phyloP scores from a whole-genome alignment of 352 stramenopile genomes.

The Globisporangium viniferum region DNA sequence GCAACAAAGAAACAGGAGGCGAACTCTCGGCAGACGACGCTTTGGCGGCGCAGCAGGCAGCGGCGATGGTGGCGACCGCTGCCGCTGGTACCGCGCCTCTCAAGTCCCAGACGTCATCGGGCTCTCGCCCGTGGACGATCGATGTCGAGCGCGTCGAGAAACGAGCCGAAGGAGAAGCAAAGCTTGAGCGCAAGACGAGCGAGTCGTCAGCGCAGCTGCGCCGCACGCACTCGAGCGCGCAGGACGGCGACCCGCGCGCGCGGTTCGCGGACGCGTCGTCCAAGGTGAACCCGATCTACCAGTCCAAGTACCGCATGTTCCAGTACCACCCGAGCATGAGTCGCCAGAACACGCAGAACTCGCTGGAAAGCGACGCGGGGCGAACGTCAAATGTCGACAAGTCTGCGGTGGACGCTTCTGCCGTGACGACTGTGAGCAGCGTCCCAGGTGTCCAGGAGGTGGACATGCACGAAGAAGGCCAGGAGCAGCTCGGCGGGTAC shows the following conservation, averaged over 20 bases:
- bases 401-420: not conserved
- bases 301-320: constrained; percentile 73
- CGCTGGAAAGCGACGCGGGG: constrained; percentile 1
- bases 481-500: constrained; percentile 44
- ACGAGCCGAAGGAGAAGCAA: not conserved
- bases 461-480: constrained; percentile 1
- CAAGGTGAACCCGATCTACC: constrained; percentile 52
- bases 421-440: not conserved
- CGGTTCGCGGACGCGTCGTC: constrained; percentile 32
- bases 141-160: constrained; percentile 26
- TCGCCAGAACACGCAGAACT: constrained; percentile 13
- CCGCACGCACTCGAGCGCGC: constrained; percentile 1
- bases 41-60: not conserved
- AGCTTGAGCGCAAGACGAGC: constrained; percentile 12
- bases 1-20: constrained; percentile 4
- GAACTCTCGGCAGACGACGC: constrained; percentile 18
- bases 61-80: not conserved
- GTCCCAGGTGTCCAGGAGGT: not conserved
- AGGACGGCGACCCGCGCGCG: constrained; percentile 14
- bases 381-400: not conserved
- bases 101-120: constrained; percentile 4
- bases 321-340: constrained; percentile 44
- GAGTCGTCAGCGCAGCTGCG: constrained; percentile 19
- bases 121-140: constrained; percentile 33
- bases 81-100: not conserved